Conservation (phyloP, 495 filamentous ascomycete species). For the Talaromyces trachyspermus region DNA sequence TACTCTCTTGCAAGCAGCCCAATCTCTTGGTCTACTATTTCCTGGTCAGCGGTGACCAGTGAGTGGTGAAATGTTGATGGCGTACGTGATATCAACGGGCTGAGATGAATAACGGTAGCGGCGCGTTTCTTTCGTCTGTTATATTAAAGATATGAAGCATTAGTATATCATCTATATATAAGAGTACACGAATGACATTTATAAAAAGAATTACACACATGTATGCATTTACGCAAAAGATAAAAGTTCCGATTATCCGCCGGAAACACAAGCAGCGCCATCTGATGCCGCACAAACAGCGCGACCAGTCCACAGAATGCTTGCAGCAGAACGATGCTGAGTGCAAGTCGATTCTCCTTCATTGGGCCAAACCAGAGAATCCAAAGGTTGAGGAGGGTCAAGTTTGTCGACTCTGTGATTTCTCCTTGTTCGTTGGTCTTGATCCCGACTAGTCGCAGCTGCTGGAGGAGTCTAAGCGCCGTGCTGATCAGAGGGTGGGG, state of each 20-base stretch:
- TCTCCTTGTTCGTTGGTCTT: conserved; percentile 56
- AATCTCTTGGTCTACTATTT: too few species aligned
- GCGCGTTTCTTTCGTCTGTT: too few species aligned
- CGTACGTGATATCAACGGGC: too few species aligned
- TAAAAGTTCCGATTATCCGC: conserved; percentile 61
- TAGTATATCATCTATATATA: too few species aligned
- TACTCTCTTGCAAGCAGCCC: too few species aligned
- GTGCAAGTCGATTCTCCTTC: conserved; percentile 74
- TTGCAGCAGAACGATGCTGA: conserved; percentile 71
- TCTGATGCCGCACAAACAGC: conserved; percentile 73
- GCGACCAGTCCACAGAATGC: conserved; percentile 65
- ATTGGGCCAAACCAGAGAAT: conserved; percentile 90
- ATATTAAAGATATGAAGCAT: too few species aligned
- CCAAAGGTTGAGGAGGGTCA: conserved; percentile 94
- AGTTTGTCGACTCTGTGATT: conserved; percentile 77
- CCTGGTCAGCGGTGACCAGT: too few species aligned
- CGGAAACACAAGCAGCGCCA: conserved; percentile 79
- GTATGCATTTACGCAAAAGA: conserved; percentile 22
- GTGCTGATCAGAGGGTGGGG: conserved; percentile 54
- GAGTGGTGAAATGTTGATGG: too few species aligned
- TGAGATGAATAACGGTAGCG: too few species aligned
- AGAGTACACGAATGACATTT: too few species aligned
- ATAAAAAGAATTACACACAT: too few species aligned
- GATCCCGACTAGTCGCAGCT: conserved; percentile 56
- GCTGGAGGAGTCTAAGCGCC: conserved; percentile 56